Evolutionary conservation across 2,329 filamentous ascomycete species (phyloP).

Genomic region (Aulographum hederae): DNA sequence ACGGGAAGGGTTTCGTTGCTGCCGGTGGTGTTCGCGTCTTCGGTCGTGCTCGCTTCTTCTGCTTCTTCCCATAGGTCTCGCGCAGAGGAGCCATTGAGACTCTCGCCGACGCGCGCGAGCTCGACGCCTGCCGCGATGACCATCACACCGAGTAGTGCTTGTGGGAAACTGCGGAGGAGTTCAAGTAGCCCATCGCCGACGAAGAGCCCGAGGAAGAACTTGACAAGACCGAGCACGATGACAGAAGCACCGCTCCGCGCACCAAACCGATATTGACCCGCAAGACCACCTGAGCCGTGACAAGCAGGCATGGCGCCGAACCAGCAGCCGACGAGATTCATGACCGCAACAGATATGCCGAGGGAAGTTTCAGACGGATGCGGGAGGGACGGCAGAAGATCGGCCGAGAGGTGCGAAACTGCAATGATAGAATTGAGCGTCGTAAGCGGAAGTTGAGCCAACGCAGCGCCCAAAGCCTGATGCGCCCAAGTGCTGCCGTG

Average conservation of each 20-base stretch:
- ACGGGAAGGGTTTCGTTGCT: not conserved
- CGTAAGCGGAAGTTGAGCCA: slow-evolving; percentile 80
- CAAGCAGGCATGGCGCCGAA: slow-evolving; percentile 93
- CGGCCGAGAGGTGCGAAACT: slow-evolving; percentile 58
- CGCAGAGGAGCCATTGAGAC: slow-evolving; percentile 53
- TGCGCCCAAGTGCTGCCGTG: slow-evolving; percentile 25
- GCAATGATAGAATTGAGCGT: slow-evolving; percentile 87
- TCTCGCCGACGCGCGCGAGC: slow-evolving; percentile 68
- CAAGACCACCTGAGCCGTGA: slow-evolving; percentile 79
- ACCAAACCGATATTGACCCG: slow-evolving; percentile 81
- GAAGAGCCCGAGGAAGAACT: slow-evolving; percentile 51
- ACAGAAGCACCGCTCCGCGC: slow-evolving; percentile 74
- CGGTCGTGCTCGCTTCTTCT: slow-evolving; percentile 8
- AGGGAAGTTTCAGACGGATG: slow-evolving; percentile 55
- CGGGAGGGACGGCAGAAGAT: slow-evolving; percentile 53
- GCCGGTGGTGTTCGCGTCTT: slow-evolving; percentile 7
- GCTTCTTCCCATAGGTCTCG: slow-evolving; percentile 31
- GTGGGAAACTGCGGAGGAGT: slow-evolving; percentile 56
- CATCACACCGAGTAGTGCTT: slow-evolving; percentile 64
- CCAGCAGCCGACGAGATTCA: slow-evolving; percentile 78
- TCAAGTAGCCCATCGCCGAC: slow-evolving; percentile 58
- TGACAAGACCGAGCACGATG: slow-evolving; percentile 58
- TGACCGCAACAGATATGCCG: slow-evolving; percentile 61
- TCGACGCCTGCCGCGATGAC: slow-evolving; percentile 81
- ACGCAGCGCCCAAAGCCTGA: slow-evolving; percentile 35